phyloP scores from a whole-genome alignment of 208 protist species.

The Trypanosomatidae sp. region DNA sequence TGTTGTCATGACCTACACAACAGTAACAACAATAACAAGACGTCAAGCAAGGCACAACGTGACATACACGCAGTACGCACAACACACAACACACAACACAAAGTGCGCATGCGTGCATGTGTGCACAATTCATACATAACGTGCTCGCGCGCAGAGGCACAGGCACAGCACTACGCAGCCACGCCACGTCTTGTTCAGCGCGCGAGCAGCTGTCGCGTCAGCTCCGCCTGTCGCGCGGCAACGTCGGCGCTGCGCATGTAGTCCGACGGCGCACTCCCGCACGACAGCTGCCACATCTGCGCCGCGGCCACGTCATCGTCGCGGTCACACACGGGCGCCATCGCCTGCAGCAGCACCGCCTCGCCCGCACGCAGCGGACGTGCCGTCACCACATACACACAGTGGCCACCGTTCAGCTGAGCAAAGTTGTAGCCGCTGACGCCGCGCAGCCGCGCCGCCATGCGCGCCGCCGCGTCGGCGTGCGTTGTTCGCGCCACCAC shows the following conservation, averaged over 20 bases:
- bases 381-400: conserved; percentile 67
- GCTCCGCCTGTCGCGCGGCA: conserved; percentile 15
- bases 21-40: too few species aligned
- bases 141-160: too few species aligned
- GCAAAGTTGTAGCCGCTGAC: conserved; percentile 49
- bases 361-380: conserved; percentile 41
- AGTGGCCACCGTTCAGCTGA: conserved; percentile 16
- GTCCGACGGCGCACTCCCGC: conserved; percentile 37
- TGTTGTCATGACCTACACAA: too few species aligned
- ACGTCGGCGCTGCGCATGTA: conserved; percentile 48
- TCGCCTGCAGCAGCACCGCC: conserved; percentile 64
- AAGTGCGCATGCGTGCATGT: too few species aligned
- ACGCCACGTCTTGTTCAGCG: too few species aligned
- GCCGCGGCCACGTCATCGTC: conserved; percentile 47
- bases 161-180: too few species aligned
- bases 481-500: conserved; percentile 46
- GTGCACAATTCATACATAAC: too few species aligned
- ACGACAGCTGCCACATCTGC: conserved; percentile 83
- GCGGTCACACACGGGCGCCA: conserved; percentile 78
- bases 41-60: too few species aligned
- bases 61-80: too few species aligned
- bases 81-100: too few species aligned
- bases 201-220: conserved; percentile 20
- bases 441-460: conserved; percentile 30
- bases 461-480: conserved; percentile 16